Conservation (phyloP, 768 basidiomycete genomes). For the Rhodosporidiobolus odoratus region DNA sequence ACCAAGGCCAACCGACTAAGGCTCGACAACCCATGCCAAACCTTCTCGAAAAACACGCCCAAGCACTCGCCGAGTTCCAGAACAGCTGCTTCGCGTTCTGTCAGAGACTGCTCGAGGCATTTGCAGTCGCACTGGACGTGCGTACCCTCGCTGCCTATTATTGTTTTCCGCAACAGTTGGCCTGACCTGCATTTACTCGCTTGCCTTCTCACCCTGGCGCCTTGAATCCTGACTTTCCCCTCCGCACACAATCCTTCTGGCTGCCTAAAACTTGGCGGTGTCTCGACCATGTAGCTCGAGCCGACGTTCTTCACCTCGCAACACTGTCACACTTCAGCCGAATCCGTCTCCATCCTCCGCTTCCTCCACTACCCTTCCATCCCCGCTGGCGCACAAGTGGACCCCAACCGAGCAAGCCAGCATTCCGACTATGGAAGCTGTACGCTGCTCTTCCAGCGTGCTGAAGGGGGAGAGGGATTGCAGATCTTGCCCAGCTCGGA, state of each 20-base stretch:
- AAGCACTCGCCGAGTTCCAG: constrained; percentile 13
- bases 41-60: constrained; percentile 2
- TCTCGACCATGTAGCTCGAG: constrained; percentile 14
- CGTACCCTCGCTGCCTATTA: background rate
- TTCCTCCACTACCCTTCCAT: constrained; percentile 33
- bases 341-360: constrained; percentile 29
- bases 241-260: too few relatives aligned
- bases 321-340: constrained; percentile 7
- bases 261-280: too few relatives aligned
- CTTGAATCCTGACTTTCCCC: too few relatives aligned
- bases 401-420: constrained; percentile 33
- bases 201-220: background rate
- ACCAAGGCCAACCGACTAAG: background rate
- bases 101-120: constrained; percentile 28
- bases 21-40: constrained; percentile 18
- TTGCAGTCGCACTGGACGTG: constrained; percentile 27
- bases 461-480: constrained; percentile 25
- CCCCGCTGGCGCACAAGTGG: constrained; percentile 3
- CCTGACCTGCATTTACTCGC: background rate
- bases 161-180: background rate
- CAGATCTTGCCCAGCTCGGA: constrained; percentile 26
- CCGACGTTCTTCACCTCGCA: constrained; percentile 22
- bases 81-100: constrained; percentile 28
- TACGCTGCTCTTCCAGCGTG: constrained; percentile 29
- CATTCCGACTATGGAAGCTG: constrained; percentile 26